phyloP scores from a whole-genome alignment of 2,329 filamentous ascomycete genomes.

The Hypoxylon sp. region DNA sequence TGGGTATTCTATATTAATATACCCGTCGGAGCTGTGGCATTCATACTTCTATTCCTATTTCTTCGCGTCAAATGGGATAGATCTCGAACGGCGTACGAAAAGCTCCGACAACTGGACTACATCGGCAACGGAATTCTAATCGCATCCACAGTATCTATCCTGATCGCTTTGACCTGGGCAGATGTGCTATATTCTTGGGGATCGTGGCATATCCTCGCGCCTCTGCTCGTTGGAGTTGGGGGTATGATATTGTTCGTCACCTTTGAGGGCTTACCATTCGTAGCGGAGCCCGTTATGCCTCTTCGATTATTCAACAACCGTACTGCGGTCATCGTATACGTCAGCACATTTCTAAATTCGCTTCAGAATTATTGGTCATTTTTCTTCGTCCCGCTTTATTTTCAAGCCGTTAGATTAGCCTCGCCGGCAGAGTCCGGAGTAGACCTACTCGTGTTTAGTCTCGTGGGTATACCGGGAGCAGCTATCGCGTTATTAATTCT shows the following conservation, averaged over 20 bases:
- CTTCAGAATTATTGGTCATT: constrained; percentile 56
- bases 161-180: constrained; percentile 59
- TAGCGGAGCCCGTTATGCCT: constrained; percentile 58
- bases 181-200: constrained; percentile 58
- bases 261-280: constrained; percentile 53
- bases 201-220: constrained; percentile 55
- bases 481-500: constrained; percentile 47
- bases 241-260: constrained; percentile 57
- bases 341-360: constrained; percentile 57
- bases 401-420: constrained; percentile 58
- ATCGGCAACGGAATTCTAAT: constrained; percentile 58
- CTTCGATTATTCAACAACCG: constrained; percentile 61
- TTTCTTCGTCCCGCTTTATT: constrained; percentile 63
- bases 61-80: constrained; percentile 55
- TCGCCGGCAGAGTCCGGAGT: constrained; percentile 54
- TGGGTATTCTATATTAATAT: constrained; percentile 54
- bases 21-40: constrained; percentile 52
- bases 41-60: constrained; percentile 52
- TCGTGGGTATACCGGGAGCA: constrained; percentile 44
- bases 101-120: constrained; percentile 56
- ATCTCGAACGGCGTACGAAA: constrained; percentile 32
- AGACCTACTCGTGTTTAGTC: constrained; percentile 47
- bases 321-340: constrained; percentile 54
- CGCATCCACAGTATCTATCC: constrained; percentile 54
- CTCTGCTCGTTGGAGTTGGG: constrained; percentile 58